A percentile compares a stretch with the other conserved stretches of the same genome.
Evolutionary conservation across 352 stramenopile genomes (phyloP).

Genomic region (Aphanomyces astaci): DNA sequence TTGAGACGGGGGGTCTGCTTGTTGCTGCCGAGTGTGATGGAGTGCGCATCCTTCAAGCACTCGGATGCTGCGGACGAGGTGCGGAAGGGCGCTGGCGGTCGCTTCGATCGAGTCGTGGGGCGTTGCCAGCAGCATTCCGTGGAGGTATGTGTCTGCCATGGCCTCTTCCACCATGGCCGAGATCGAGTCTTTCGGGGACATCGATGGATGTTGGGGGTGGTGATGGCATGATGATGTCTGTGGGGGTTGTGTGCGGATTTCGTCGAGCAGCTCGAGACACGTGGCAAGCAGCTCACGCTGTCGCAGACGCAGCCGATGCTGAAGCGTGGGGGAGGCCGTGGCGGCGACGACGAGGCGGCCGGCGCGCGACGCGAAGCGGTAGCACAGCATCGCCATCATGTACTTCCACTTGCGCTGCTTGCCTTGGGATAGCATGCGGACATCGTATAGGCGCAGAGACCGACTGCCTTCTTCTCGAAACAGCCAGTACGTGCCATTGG

Average conservation of each 20-base stretch:
- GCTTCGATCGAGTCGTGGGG: slow-evolving; percentile 15
- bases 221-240: background rate
- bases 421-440: slow-evolving; percentile 70
- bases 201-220: slow-evolving; percentile 36
- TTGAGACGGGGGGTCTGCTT: background rate
- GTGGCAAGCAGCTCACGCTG: slow-evolving; percentile 69
- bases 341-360: slow-evolving; percentile 56
- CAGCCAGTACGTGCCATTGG: slow-evolving; percentile 79
- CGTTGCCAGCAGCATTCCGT: slow-evolving; percentile 26
- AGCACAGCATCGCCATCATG: slow-evolving; percentile 86
- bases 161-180: slow-evolving; percentile 73
- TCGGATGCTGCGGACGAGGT: slow-evolving; percentile 59
- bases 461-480: slow-evolving; percentile 73
- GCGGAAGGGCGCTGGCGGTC: slow-evolving; percentile 48
- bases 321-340: slow-evolving; percentile 41
- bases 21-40: too few species aligned
- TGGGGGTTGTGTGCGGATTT: slow-evolving; percentile 42
- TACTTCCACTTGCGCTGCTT: slow-evolving; percentile 87
- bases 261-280: slow-evolving; percentile 61
- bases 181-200: slow-evolving; percentile 63
- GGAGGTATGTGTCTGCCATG: slow-evolving; percentile 73
- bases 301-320: slow-evolving; percentile 56
- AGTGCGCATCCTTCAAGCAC: slow-evolving; percentile 63
- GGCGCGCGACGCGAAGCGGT: slow-evolving; percentile 69
- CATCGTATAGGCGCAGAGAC: slow-evolving; percentile 72